Evolutionary conservation across 2,329 filamentous ascomycete species (phyloP).

Genomic region (Scortechinia acanthostroma): DNA sequence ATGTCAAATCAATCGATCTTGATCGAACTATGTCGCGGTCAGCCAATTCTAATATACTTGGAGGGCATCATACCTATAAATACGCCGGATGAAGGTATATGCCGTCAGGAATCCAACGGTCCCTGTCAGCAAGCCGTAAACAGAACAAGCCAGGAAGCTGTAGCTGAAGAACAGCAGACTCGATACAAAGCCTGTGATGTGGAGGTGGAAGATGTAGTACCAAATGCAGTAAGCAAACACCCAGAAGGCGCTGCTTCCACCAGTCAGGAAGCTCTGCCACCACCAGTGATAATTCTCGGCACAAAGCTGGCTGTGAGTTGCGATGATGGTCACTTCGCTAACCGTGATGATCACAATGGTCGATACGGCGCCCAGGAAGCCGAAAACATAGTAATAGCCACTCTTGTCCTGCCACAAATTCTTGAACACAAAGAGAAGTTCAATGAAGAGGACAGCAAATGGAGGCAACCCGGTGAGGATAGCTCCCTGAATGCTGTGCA

Average conservation of each 20-base stretch:
- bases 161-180: conserved; percentile 80
- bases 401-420: conserved; percentile 85
- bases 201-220: conserved; percentile 76
- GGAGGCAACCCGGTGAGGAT: conserved; percentile 72
- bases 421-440: conserved; percentile 80
- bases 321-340: conserved; percentile 76
- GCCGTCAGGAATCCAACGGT: conserved; percentile 79
- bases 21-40: conserved; percentile 13
- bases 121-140: conserved; percentile 75
- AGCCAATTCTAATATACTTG: conserved; percentile 3
- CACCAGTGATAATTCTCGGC: conserved; percentile 84
- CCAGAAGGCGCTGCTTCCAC: conserved; percentile 72
- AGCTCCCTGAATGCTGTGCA: conserved; percentile 51
- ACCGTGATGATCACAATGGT: conserved; percentile 70
- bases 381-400: conserved; percentile 87
- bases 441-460: conserved; percentile 82
- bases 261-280: conserved; percentile 82
- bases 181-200: conserved; percentile 74
- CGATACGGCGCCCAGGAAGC: conserved; percentile 71
- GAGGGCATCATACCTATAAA: conserved; percentile 62
- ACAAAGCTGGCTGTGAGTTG: conserved; percentile 76
- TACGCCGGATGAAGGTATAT: conserved; percentile 76
- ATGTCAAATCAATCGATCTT: conserved; percentile 17
- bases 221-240: conserved; percentile 76
- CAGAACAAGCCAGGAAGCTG: conserved; percentile 71